Percentiles rank a stretch among this genome's conserved stretches.
These are phyloP conservation scores for Hanseniaspora gamundiae DNA, from an alignment of 1,139 yeast species.

Conservation along the genomic window DNA sequence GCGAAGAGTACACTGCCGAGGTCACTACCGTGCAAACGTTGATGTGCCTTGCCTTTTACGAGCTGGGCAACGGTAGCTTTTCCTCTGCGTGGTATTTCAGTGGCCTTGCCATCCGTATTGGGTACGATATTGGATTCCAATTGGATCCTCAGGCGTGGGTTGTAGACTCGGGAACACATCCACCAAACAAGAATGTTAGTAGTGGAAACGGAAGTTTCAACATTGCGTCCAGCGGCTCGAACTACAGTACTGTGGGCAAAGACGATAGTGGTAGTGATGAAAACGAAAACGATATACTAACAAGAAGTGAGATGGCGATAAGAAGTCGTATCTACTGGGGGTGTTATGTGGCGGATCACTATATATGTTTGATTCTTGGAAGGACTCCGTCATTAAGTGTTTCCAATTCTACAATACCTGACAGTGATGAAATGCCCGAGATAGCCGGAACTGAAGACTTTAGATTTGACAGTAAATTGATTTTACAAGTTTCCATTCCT, in stretches of 20 bases:
- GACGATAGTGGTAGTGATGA: not conserved
- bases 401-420: slow-evolving; percentile 49
- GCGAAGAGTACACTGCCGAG: slow-evolving; percentile 18
- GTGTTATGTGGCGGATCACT: slow-evolving; percentile 51
- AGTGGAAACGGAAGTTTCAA: slow-evolving; percentile 10
- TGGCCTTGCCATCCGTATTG: slow-evolving; percentile 49
- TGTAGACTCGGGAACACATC: slow-evolving; percentile 2
- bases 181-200: slow-evolving; percentile 17
- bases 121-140: slow-evolving; percentile 54
- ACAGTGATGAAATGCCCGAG: slow-evolving; percentile 50
- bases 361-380: slow-evolving; percentile 46
- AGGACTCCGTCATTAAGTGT: slow-evolving; percentile 45
- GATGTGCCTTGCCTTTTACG: slow-evolving; percentile 37
- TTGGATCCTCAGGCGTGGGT: slow-evolving; percentile 49
- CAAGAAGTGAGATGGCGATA: slow-evolving; percentile 37
- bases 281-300: slow-evolving; percentile 10
- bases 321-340: slow-evolving; percentile 59
- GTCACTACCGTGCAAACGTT: slow-evolving; percentile 29
- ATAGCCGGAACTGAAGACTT: slow-evolving; percentile 40
- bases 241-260: not conserved
- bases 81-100: slow-evolving; percentile 45
- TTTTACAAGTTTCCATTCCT: slow-evolving; percentile 32
- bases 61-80: slow-evolving; percentile 38
- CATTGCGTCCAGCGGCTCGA: too few relatives aligned
- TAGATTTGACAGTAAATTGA: slow-evolving; percentile 24